A percentile compares a stretch with the other conserved stretches of the same genome.
Evolutionary conservation across 257 asterid genomes (phyloP).

Genomic region (Gardenia jasminoides): DNA sequence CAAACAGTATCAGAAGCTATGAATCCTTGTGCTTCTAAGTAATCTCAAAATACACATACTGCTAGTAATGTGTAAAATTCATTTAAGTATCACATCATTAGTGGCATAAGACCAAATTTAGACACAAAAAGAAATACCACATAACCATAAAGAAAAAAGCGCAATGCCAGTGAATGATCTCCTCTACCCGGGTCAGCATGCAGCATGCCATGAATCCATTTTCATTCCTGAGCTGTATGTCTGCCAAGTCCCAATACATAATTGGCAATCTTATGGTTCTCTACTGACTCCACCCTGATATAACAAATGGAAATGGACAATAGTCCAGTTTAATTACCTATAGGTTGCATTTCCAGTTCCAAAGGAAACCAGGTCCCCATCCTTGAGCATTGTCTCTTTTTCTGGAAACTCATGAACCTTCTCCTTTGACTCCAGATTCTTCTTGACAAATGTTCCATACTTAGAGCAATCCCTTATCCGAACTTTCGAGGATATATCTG

Average conservation of each 20-base stretch:
- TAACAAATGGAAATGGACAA: background rate
- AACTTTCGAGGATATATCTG: conserved; percentile 49
- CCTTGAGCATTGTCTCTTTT: conserved; percentile 60
- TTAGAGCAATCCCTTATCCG: conserved; percentile 84
- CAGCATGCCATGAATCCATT: background rate
- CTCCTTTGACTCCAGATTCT: conserved; percentile 43
- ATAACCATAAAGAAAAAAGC: background rate
- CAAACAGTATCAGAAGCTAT: background rate
- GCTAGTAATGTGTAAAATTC: background rate
- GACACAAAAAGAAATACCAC: background rate
- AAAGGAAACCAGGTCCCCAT: conserved; percentile 80
- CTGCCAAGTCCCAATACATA: background rate
- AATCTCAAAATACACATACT: background rate
- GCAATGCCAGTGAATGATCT: background rate
- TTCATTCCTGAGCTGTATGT: background rate
- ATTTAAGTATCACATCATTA: background rate
- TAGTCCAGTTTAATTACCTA: conserved; percentile 48
- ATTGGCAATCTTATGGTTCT: conserved; percentile 6
- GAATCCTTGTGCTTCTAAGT: conserved; percentile 1
- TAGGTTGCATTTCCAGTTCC: conserved; percentile 90
- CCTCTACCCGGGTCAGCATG: background rate
- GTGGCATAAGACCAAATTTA: background rate
- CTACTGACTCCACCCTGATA: background rate
- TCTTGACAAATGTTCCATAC: conserved; percentile 78
- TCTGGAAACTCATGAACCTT: conserved; percentile 77